Base-by-base conservation (phyloP, 1,139 yeast genomes). In the Yamadazyma epiphylla region DNA sequence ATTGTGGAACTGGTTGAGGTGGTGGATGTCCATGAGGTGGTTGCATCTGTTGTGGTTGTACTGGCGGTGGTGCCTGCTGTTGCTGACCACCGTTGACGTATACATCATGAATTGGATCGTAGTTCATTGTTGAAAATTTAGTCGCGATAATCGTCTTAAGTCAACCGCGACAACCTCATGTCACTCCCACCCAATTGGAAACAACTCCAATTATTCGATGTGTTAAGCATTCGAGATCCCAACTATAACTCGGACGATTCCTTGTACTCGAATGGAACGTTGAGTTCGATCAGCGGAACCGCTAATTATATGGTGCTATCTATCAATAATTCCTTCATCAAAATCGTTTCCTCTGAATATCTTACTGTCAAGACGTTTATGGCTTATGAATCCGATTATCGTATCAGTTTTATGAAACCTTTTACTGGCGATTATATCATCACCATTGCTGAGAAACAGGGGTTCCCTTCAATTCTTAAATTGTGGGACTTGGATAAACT, bases 171-270 rank as follows among this genome's bases (percentile, higher is more conserved):
- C n/a, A 16, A 10, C 11, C 6, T 16, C 15, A 48, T 51, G 53
- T 44, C 58, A 1, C 28, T 52, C 16, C 49, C 55, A 8, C 38
- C 70, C 11, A 61, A 78, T 17, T 88, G 96, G 96, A 70, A 94
- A 38, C 95, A 85, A 47, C 85, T 91, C 58, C 89, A 85, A 43
- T 81, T 91, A 56, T 88, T 85, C 55, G 96, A 88, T 35, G 70
- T 77, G 28, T 70, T 80, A 1, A 96, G 96, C 5, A 81, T 91
- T 22, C 65, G 80, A 42, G 97, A 91, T 52, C 97, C 97, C 5
- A 64, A 73, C 37, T 70, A 73, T 40, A 79, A 78, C n/a, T 63
- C 82, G 0, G 66, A 66, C 3, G 66, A 70, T 5, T 79, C 85
- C 0, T 62, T 88, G 21, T 89, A 81, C 53, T 84, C 95, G n/a